Base-by-base conservation (phyloP, 805 yeast genomes). In the Schwanniomyces polymorphus region DNA sequence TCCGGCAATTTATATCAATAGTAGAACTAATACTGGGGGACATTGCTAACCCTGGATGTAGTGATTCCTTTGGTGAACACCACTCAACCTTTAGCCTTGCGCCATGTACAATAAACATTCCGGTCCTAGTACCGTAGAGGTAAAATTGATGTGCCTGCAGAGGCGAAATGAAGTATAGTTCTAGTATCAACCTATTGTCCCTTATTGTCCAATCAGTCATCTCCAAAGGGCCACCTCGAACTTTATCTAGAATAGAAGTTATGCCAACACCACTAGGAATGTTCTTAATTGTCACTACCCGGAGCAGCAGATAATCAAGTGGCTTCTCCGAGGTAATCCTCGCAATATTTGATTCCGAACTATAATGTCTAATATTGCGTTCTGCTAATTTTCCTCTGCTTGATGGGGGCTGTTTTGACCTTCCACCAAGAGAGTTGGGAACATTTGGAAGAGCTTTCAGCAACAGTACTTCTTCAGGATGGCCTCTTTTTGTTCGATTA, bases 161-260 rank as follows among this genome's bases (percentile, higher is more conserved):
- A 2, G 76, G 68, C n/a, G 62, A 72, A 26, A 79, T 56, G 57
- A 85, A 88, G 56, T 76, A 68, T 2, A 86, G 48, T 49, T 79
- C 81, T 9, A 82, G 42, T 6, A 40, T 34, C 10, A 45, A 41
- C 7, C 45, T 42, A 42, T 48, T 47, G 7, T 55, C 59, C 38
- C 54, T 59, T 26, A 70, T 54, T 11, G 62, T 67, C 35, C 35
- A 31, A 18, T 37, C 39, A 4, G 84, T 55, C 43, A 72, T 75
- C 51, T 85, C 88, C 42, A 87, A 63, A 0, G 89, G 87, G 0
- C 95, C 95, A 1, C 94, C 91, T 53, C 74, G 69, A 0, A 85
- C 67, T 44, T 81, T 86, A 0, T 80, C 58, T 16, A 87, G 53
- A 8, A 86, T 64, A 33, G 80, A 69, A 18, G 70, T 70, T 7